Percentiles rank a stretch among this genome's conserved stretches.
Conservation (phyloP, 1,284 basidiomycete genomes). For the Trametes hirsuta region DNA sequence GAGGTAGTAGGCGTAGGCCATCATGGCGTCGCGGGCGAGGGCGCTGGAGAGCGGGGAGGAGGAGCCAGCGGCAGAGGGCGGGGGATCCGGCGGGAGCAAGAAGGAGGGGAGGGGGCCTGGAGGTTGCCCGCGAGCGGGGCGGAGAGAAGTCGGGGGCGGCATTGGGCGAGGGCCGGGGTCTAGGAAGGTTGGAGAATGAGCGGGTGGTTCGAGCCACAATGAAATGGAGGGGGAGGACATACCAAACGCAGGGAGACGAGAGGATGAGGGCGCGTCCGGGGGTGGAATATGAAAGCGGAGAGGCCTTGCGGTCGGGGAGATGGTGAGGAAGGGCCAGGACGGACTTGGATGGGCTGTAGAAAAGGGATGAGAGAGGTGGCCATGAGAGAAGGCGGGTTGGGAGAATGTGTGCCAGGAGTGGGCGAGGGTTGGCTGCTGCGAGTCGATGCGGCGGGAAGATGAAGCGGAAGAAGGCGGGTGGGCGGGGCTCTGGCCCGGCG, state of each 20-base stretch:
- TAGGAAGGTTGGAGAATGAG: not conserved
- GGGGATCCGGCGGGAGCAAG: not conserved
- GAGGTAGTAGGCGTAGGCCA: constrained; percentile 33
- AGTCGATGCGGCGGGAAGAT: constrained; percentile 6
- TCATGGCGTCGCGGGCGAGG: constrained; percentile 30
- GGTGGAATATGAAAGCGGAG: not conserved
- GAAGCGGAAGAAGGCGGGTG: constrained; percentile 1
- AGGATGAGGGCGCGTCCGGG: not conserved
- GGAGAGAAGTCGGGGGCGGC: constrained; percentile 5
- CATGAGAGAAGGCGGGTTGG: constrained; percentile 11
- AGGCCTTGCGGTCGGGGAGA: constrained; percentile 10
- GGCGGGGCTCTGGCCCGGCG: not conserved
- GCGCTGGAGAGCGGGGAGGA: constrained; percentile 19
- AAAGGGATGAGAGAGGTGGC: constrained; percentile 4
- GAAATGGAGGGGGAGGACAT: not conserved
- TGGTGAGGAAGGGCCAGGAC: constrained; percentile 2
- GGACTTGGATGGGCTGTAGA: not conserved
- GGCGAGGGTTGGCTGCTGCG: not conserved
- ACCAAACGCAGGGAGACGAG: not conserved
- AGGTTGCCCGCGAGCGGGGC: not conserved
- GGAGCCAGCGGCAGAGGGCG: not conserved
- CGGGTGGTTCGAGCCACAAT: not conserved
- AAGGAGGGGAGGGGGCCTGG: not conserved
- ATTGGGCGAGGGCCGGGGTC: not conserved
- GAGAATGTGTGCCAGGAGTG: not conserved